These are phyloP conservation scores for Cicer cuneatum DNA, from an alignment of 306 rosid species.

Conservation along the genomic window DNA sequence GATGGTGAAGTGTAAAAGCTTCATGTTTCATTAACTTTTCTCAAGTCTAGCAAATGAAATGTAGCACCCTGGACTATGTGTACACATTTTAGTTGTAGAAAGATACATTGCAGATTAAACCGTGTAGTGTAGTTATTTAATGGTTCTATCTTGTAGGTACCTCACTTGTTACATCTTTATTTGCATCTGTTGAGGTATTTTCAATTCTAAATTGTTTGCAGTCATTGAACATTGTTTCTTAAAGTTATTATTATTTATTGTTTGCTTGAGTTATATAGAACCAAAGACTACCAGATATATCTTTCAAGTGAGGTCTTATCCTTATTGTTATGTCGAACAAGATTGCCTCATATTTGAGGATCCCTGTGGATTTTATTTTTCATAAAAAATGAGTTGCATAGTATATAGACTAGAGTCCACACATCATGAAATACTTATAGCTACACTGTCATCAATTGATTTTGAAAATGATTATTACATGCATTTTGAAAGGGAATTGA, in stretches of 20 bases:
- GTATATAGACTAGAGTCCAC: neutral
- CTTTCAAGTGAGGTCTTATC: too few relatives aligned
- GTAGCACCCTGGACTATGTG: slow-evolving; percentile 24
- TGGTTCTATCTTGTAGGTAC: neutral
- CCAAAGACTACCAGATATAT: slow-evolving; percentile 26
- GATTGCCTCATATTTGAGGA: too few relatives aligned
- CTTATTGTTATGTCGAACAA: too few relatives aligned
- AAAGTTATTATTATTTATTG: slow-evolving; percentile 11
- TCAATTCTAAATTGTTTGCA: slow-evolving; percentile 1
- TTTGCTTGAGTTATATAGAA: slow-evolving; percentile 19
- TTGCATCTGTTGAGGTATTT: neutral
- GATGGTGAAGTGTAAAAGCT: slow-evolving; percentile 43
- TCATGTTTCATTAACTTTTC: slow-evolving; percentile 34
- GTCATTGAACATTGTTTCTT: neutral
- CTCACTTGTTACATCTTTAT: slow-evolving; percentile 14
- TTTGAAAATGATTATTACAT: neutral
- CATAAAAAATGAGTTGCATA: neutral
- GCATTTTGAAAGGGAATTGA: slow-evolving; percentile 2
- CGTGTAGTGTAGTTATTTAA: slow-evolving; percentile 7
- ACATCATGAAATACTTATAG: neutral
- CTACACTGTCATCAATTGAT: slow-evolving; percentile 15
- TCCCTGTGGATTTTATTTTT: neutral
- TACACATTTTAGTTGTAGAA: slow-evolving; percentile 33
- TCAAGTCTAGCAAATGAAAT: neutral
- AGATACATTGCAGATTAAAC: slow-evolving; percentile 15